Percentiles rank a stretch among this genome's conserved stretches.
These are phyloP conservation scores for Citrus glauca DNA, from an alignment of 345 rosid species.

Conservation along the genomic window DNA sequence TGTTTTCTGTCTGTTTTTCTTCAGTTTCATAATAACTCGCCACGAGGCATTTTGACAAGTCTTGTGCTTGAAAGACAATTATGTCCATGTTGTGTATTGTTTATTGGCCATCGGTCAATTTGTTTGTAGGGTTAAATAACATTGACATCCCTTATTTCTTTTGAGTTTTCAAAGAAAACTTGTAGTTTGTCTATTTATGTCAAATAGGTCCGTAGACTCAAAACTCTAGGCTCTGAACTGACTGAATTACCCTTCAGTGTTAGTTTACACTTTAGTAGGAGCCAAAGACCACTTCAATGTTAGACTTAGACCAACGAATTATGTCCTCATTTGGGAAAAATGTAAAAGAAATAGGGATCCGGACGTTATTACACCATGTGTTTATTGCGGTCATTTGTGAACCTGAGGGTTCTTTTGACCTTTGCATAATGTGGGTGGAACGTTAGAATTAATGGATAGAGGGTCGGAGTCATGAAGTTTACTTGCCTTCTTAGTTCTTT, in stretches of 20 bases:
- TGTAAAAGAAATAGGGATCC: background rate
- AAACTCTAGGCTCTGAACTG: background rate
- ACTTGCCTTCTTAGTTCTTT: constrained; percentile 15
- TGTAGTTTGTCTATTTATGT: background rate
- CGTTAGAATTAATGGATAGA: constrained; percentile 21
- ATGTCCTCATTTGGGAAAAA: background rate
- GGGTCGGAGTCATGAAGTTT: constrained; percentile 31
- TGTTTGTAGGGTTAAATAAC: background rate
- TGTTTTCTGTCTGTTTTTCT: constrained; percentile 19
- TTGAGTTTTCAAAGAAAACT: too few relatives aligned
- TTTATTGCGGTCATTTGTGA: background rate
- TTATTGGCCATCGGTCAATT: background rate
- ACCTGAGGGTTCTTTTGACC: constrained; percentile 5
- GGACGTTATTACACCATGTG: background rate
- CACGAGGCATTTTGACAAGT: constrained; percentile 18
- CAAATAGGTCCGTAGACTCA: background rate
- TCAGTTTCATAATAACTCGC: background rate
- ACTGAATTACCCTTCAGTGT: background rate
- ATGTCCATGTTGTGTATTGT: background rate
- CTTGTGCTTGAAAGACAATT: background rate
- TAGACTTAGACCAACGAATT: background rate
- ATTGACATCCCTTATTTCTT: background rate
- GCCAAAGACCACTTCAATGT: background rate
- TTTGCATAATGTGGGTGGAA: constrained; percentile 13
- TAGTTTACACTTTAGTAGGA: background rate